phyloP scores from a whole-genome alignment of 2,329 filamentous ascomycete species.

The Colletotrichum destructivum region DNA sequence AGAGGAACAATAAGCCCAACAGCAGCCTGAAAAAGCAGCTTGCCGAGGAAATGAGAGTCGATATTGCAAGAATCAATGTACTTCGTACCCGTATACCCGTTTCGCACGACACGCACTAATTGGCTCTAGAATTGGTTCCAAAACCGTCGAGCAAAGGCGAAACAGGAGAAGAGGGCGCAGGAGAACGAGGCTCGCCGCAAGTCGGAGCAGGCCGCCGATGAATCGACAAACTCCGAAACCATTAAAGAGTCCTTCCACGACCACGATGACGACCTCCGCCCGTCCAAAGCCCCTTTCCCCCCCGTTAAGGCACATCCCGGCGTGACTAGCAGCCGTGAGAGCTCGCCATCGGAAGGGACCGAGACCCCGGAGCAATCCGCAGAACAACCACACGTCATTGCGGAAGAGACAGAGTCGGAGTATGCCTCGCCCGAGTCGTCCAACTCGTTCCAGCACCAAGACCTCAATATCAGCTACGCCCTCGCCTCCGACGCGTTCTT shows the following conservation, averaged over 20 bases:
- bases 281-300: conserved; percentile 54
- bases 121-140: conserved; percentile 76
- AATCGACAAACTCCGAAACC: conserved; percentile 50
- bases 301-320: conserved; percentile 17
- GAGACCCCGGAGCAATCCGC: conserved; percentile 5
- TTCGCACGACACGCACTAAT: conserved; percentile 48
- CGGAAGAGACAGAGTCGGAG: conserved; percentile 33
- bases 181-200: conserved; percentile 60
- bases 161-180: conserved; percentile 73
- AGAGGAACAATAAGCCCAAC: conserved; percentile 75
- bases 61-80: conserved; percentile 76
- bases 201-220: conserved; percentile 54
- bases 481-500: conserved; percentile 34
- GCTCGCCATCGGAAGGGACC: conserved; percentile 19
- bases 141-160: conserved; percentile 75
- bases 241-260: conserved; percentile 53
- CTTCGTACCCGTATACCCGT: conserved; percentile 37
- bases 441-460: conserved; percentile 25
- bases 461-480: conserved; percentile 30
- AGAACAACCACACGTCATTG: conserved; percentile 4
- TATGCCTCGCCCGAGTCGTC: conserved; percentile 38
- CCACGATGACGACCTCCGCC: conserved; percentile 55
- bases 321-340: conserved; percentile 5
- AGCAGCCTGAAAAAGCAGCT: conserved; percentile 74
- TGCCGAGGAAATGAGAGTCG: conserved; percentile 74